phyloP scores from a whole-genome alignment of 108 stramenopile species.

The Skeletonema tropicum region DNA sequence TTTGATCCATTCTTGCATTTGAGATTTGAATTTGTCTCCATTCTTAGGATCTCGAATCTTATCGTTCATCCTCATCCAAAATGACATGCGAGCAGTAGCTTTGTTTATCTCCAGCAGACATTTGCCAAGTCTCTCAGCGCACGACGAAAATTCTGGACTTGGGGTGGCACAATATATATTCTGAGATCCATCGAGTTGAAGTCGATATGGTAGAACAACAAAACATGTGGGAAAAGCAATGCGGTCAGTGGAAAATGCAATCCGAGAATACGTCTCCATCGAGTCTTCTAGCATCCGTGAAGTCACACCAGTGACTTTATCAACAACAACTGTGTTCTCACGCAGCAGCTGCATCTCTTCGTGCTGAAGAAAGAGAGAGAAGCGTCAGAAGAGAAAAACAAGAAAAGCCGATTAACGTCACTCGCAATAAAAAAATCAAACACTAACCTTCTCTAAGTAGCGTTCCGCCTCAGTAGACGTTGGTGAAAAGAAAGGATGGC shows the following conservation, averaged over 20 bases:
- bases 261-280: slow-evolving; percentile 46
- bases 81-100: slow-evolving; percentile 46
- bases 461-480: slow-evolving; percentile 25
- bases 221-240: slow-evolving; percentile 45
- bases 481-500: slow-evolving; percentile 66
- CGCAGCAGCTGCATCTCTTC: slow-evolving; percentile 45
- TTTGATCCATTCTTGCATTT: slow-evolving; percentile 41
- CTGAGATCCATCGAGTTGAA: slow-evolving; percentile 15
- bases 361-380: slow-evolving; percentile 8
- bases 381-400: neutral
- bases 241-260: slow-evolving; percentile 37
- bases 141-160: slow-evolving; percentile 8
- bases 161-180: slow-evolving; percentile 14
- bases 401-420: neutral
- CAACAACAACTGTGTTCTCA: slow-evolving; percentile 27
- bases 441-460: slow-evolving; percentile 24
- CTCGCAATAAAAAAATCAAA: neutral
- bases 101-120: slow-evolving; percentile 47
- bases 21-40: slow-evolving; percentile 34
- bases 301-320: slow-evolving; percentile 10
- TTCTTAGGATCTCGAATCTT: slow-evolving; percentile 20
- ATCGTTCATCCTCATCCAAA: slow-evolving; percentile 51
- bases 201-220: slow-evolving; percentile 43
- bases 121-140: slow-evolving; percentile 32
- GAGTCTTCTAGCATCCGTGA: slow-evolving; percentile 17